phyloP scores from a whole-genome alignment of 2,329 filamentous ascomycete genomes.

The Dactylellina parvicollis region DNA sequence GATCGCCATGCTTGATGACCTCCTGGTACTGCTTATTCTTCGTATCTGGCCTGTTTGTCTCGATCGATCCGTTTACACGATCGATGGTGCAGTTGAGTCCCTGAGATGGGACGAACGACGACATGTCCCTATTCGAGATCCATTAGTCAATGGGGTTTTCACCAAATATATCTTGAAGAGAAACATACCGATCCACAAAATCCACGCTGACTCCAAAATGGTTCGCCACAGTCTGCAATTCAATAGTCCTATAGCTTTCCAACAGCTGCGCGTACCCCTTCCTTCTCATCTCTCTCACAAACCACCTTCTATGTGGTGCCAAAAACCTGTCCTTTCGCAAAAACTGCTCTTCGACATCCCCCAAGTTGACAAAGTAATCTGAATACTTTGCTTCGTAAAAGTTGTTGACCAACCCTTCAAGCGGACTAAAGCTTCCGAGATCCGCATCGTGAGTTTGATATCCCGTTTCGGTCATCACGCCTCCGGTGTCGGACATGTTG shows the following conservation, averaged over 20 bases:
- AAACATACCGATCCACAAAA: conserved; percentile 83
- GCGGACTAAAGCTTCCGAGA: conserved; percentile 80
- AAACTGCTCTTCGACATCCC: conserved; percentile 91
- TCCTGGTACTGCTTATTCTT: conserved; percentile 99
- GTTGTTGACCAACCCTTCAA: conserved; percentile 87
- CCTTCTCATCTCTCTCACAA: conserved; percentile 96
- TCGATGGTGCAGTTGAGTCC: conserved; percentile 97
- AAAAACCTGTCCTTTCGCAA: conserved; percentile 93
- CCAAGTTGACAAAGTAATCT: conserved; percentile 89
- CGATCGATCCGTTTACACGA: conserved; percentile 94
- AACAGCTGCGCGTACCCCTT: conserved; percentile 96
- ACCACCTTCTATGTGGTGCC: conserved; percentile 95
- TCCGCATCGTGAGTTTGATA: conserved; percentile 78
- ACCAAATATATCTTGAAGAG: conserved; percentile 15
- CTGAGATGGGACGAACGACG: conserved; percentile 94
- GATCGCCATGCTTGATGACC: conserved; percentile 95
- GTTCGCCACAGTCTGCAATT: conserved; percentile 94
- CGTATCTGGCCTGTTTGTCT: conserved; percentile 96
- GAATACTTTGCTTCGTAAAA: conserved; percentile 95
- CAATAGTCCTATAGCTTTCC: conserved; percentile 95
- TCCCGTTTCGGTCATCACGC: conserved; percentile 66
- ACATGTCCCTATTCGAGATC: conserved; percentile 76
- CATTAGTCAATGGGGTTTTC: not conserved
- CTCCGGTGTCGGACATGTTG: conserved; percentile 72
- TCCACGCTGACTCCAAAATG: conserved; percentile 98